A percentile compares a stretch with the other conserved stretches of the same genome.
phyloP scores from a whole-genome alignment of 2,329 filamentous ascomycete genomes.

The Colletotrichum simmondsii region DNA sequence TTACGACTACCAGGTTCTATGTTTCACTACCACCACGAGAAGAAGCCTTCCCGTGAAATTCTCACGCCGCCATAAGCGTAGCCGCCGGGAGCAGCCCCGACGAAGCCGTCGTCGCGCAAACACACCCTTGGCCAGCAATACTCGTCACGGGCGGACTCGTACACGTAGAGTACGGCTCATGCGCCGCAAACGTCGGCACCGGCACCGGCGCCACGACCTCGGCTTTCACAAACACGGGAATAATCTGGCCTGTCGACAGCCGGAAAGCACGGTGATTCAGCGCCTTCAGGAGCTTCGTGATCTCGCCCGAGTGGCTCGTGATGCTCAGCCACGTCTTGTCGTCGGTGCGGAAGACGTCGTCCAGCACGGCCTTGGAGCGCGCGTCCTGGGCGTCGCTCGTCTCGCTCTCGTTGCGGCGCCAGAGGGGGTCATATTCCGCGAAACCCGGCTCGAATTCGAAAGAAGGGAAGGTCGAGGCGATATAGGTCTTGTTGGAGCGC shows the following conservation, averaged over 20 bases:
- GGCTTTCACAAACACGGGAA: constrained; percentile 74
- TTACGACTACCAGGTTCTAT: background rate
- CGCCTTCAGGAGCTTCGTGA: constrained; percentile 61
- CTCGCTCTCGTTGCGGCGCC: constrained; percentile 54
- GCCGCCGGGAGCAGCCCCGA: constrained; percentile 25
- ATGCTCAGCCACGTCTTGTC: constrained; percentile 66
- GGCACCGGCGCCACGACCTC: constrained; percentile 50
- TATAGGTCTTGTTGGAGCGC: constrained; percentile 64
- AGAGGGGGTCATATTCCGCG: constrained; percentile 61
- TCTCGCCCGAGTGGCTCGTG: constrained; percentile 70
- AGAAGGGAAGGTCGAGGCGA: constrained; percentile 61
- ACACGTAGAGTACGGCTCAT: constrained; percentile 55
- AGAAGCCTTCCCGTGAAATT: constrained; percentile 4
- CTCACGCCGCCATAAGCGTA: constrained; percentile 34
- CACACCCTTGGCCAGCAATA: constrained; percentile 51
- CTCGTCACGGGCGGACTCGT: constrained; percentile 56
- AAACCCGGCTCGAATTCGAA: constrained; percentile 72
- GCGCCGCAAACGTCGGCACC: constrained; percentile 47
- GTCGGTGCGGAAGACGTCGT: constrained; percentile 67
- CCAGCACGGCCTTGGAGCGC: constrained; percentile 60
- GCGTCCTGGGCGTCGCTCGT: constrained; percentile 59
- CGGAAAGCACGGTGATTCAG: constrained; percentile 71
- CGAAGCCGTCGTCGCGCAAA: constrained; percentile 49
- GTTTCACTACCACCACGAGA: background rate
- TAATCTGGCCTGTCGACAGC: constrained; percentile 74